Evolutionary conservation across 495 filamentous ascomycete genomes (phyloP).

Genomic region (Aspergillus haitiensis): DNA sequence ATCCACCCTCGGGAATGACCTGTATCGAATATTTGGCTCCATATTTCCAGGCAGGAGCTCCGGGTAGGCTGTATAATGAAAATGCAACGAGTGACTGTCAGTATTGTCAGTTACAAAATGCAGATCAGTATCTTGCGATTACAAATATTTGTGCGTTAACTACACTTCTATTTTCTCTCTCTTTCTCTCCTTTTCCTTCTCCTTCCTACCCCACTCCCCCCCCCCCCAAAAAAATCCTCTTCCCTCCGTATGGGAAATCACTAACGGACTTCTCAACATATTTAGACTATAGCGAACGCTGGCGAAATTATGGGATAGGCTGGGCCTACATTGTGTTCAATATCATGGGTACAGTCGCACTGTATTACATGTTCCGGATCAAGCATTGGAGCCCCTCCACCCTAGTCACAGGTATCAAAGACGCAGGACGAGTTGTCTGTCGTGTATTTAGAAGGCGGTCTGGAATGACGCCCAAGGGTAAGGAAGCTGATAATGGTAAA

Average conservation of each 20-base stretch:
- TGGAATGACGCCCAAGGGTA: slow-evolving; percentile 58
- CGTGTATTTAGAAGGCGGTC: slow-evolving; percentile 47
- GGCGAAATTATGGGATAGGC: slow-evolving; percentile 56
- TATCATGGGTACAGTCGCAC: slow-evolving; percentile 46
- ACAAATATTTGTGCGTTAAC: slow-evolving; percentile 47
- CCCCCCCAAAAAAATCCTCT: not conserved
- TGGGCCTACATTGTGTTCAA: slow-evolving; percentile 57
- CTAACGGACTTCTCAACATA: slow-evolving; percentile 6
- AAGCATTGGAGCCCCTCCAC: slow-evolving; percentile 45
- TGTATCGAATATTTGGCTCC: slow-evolving; percentile 51
- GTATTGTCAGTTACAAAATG: slow-evolving; percentile 47
- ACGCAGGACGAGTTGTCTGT: slow-evolving; percentile 35
- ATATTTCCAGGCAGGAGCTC: slow-evolving; percentile 30
- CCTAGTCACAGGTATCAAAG: slow-evolving; percentile 32
- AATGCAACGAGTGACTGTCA: slow-evolving; percentile 40
- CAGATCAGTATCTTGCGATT: slow-evolving; percentile 48
- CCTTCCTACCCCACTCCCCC: not conserved
- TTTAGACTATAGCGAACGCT: slow-evolving; percentile 44
- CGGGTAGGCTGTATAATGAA: slow-evolving; percentile 49
- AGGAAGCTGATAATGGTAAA: slow-evolving; percentile 53
- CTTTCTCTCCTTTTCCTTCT: not conserved
- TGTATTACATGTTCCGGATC: slow-evolving; percentile 58
- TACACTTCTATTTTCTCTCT: not conserved
- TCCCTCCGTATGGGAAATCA: not conserved
- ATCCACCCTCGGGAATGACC: slow-evolving; percentile 48